Evolutionary conservation across 176 grass and related monocot species (phyloP).

Genomic region (Elymus sibiricus): DNA sequence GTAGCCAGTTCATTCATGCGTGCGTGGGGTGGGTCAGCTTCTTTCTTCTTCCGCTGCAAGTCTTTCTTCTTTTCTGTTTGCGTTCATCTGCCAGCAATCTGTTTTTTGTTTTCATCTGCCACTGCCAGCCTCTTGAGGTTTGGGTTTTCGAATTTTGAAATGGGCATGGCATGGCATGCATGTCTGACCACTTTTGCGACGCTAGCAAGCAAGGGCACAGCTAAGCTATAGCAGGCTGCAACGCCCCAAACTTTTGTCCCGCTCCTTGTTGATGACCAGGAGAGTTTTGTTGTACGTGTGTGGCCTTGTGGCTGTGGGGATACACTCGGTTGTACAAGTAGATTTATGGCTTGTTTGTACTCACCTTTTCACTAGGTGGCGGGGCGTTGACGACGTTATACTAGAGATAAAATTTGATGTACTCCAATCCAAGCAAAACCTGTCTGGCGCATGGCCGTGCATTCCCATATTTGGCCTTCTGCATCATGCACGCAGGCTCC

Average conservation of each 20-base stretch:
- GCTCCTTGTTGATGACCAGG: background rate
- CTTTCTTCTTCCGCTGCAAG: conserved; percentile 13
- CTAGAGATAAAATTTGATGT: too few species aligned
- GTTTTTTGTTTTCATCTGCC: background rate
- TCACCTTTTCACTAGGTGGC: background rate
- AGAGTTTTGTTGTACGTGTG: background rate
- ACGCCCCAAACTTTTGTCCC: background rate
- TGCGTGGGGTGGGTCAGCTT: background rate
- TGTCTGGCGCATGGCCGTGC: background rate
- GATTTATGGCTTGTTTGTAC: background rate
- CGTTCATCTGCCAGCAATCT: conserved; percentile 1
- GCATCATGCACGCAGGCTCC: background rate
- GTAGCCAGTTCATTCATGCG: background rate
- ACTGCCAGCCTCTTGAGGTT: background rate
- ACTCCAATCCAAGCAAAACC: background rate
- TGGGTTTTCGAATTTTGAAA: conserved; percentile 17
- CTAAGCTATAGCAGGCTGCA: background rate
- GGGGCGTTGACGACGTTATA: too few species aligned
- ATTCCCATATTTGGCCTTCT: background rate
- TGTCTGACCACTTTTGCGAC: background rate
- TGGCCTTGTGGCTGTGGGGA: too few species aligned
- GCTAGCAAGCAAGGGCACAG: background rate
- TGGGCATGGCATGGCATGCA: background rate
- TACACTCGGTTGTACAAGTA: background rate
- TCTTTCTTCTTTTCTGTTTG: background rate